Percentiles rank a stretch among this genome's conserved stretches.
Evolutionary conservation across 2,329 filamentous ascomycete genomes (phyloP).

Genomic region (Thelonectria rubi): DNA sequence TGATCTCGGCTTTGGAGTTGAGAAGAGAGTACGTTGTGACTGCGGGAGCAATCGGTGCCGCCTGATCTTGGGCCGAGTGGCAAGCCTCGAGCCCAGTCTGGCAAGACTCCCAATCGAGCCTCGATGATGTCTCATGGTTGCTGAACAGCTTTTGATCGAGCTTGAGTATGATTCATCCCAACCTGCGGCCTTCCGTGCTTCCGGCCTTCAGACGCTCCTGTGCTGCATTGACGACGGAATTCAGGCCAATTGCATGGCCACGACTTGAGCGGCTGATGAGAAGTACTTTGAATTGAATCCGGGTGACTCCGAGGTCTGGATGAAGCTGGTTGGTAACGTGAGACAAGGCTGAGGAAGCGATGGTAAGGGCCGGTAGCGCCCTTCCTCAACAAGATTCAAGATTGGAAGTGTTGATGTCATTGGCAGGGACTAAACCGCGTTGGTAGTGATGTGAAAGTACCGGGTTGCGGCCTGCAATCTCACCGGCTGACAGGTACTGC

Average conservation of each 20-base stretch:
- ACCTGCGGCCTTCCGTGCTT: conserved; percentile 2
- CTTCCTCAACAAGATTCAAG: conserved; percentile 28
- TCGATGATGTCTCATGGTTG: conserved; percentile 38
- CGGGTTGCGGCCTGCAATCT: accelerated
- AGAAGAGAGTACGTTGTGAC: conserved; percentile 32
- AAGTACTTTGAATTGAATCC: conserved; percentile 1
- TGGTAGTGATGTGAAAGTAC: conserved; percentile 21
- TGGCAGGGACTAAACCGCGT: conserved; percentile 29
- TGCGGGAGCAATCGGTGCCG: conserved; percentile 17
- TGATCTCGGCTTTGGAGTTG: conserved; percentile 15
- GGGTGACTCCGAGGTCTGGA: not conserved
- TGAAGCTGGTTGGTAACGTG: conserved; percentile 22
- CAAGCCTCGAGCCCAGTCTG: conserved; percentile 25
- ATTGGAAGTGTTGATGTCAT: conserved; percentile 44
- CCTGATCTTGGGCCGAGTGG: conserved; percentile 29
- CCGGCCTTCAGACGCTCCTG: not conserved
- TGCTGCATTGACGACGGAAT: not conserved
- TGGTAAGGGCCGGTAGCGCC: conserved; percentile 15
- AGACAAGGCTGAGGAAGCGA: conserved; percentile 31
- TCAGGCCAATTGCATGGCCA: conserved; percentile 15
- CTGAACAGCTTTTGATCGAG: not conserved
- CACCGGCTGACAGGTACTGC: not conserved
- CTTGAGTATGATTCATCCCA: conserved; percentile 13
- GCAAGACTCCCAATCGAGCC: conserved; percentile 35
- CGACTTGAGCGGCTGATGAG: not conserved